Base-by-base conservation (phyloP, 2,329 filamentous ascomycete species). In the Exophiala phaeomuriformis region DNA sequence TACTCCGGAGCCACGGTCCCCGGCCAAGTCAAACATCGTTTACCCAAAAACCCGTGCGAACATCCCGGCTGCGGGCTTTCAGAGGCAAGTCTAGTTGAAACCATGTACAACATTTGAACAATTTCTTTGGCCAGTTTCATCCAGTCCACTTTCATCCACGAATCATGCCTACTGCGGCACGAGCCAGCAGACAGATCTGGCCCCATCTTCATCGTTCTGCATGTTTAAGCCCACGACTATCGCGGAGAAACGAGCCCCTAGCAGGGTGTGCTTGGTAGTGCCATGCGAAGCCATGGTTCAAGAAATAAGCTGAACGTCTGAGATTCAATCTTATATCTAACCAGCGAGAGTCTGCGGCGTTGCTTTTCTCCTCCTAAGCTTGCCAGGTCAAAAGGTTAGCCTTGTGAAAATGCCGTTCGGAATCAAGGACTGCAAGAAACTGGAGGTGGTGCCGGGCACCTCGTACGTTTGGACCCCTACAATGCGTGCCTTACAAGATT, bases 401-500 rank as follows among this genome's bases (percentile, higher is more conserved):
- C 19, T 19, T 3, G 6, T 1, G 39, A 53, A 36, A 12, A 67
- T 67, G 65, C 64, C 64, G 28, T 63, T 67, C 33, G 64, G 65
- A 36, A 65, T 67, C 42, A 56, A 66, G 10, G 64, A 66, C 39
- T 64, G 65, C 46, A 63, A 58, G 40, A 61, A 66, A 35, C 55
- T 66, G 36, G 55, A 62, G 47, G 60, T 64, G 36, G 64, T 67
- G 19, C 65, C 66, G 27, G 65, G 66, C n/a, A 68, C 66, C 27
- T 63, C 55, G 1, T 41, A 41, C 27, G 39, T 41, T 6, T 41
- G 5, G 19, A 19, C 19, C 39, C n/a, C 39, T 5, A 12, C 39
- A 4, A 27, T 27, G n/a, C 5, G 39, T 5, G 39, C 5, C 12
- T 28, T 41, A 6, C 12, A 27, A 6, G 6, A 28, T 28, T 10